These are phyloP conservation scores for Closterium sp. DNA, from an alignment of 139 green algal genomes.

Conservation along the genomic window DNA sequence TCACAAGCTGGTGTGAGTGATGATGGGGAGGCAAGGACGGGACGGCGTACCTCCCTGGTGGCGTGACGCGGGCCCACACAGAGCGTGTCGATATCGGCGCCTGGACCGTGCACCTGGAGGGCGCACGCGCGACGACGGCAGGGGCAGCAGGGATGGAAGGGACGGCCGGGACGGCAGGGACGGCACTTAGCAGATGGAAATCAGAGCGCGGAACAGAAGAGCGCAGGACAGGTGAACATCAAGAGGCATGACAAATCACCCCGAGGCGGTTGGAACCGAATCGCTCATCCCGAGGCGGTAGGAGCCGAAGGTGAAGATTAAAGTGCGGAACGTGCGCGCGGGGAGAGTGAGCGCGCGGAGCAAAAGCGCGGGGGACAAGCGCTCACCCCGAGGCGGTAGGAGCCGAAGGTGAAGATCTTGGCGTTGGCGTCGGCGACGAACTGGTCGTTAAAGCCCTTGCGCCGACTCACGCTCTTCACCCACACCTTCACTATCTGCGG, in stretches of 20 bases:
- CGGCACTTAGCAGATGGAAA: not conserved
- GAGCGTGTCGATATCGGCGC: conserved; percentile 94
- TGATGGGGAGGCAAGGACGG: no score
- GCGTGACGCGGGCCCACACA: conserved; percentile 76
- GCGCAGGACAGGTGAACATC: not conserved
- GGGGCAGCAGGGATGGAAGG: not conserved
- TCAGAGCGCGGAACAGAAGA: not conserved
- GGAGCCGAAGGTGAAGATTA: conserved; percentile 90
- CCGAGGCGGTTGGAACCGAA: conserved; percentile 92
- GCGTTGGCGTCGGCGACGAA: conserved; percentile 72
- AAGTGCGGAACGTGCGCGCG: not conserved
- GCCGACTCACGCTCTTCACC: conserved; percentile 60
- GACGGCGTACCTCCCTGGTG: conserved; percentile 7
- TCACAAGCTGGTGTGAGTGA: no score
- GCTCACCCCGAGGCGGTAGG: conserved; percentile 79
- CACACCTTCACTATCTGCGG: conserved; percentile 68
- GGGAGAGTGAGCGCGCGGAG: not conserved
- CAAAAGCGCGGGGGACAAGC: conserved; percentile 10
- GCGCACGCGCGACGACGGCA: not conserved
- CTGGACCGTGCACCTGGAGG: conserved; percentile 78
- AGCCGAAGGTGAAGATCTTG: conserved; percentile 92
- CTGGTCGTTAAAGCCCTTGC: conserved; percentile 54
- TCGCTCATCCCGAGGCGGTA: conserved; percentile 78
- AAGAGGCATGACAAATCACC: no score
- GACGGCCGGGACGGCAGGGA: not conserved